phyloP scores from a whole-genome alignment of 331 rosid genomes.

The Malus hybrid region DNA sequence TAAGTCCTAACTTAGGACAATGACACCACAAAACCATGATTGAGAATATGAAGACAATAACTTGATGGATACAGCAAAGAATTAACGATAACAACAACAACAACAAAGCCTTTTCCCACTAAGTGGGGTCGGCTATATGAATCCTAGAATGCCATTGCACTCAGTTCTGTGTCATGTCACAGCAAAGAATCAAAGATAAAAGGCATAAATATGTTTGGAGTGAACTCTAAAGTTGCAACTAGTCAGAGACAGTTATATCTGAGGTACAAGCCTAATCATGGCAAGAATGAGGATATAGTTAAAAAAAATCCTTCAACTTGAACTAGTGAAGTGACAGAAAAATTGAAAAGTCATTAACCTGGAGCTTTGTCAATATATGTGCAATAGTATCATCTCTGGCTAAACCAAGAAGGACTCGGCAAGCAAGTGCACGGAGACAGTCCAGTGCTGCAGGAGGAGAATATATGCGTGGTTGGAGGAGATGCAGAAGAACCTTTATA shows the following conservation, averaged over 20 bases:
- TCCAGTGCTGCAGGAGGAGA: constrained; percentile 88
- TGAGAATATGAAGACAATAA: not conserved
- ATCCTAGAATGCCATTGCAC: too few species aligned
- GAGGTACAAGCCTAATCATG: not conserved
- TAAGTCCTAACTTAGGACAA: not conserved
- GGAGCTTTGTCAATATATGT: constrained; percentile 93
- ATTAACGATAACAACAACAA: too few species aligned
- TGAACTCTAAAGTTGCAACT: not conserved
- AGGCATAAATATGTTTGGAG: not conserved
- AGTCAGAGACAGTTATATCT: not conserved
- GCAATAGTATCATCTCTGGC: constrained; percentile 96
- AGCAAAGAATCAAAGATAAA: not conserved
- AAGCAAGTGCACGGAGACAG: constrained; percentile 94
- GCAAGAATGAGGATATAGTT: not conserved
- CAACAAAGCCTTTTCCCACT: too few species aligned
- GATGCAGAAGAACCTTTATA: constrained; percentile 89
- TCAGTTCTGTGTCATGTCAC: too few species aligned
- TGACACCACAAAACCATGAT: not conserved
- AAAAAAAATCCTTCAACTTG: not conserved
- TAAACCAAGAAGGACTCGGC: constrained; percentile 93
- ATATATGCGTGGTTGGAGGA: constrained; percentile 86
- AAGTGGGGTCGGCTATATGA: too few species aligned
- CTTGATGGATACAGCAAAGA: not conserved
- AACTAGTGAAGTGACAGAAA: not conserved
- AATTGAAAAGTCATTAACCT: constrained; percentile 39